Base-by-base conservation (phyloP, 2,329 filamentous ascomycete species). In the Sclerotinia spermophila region DNA sequence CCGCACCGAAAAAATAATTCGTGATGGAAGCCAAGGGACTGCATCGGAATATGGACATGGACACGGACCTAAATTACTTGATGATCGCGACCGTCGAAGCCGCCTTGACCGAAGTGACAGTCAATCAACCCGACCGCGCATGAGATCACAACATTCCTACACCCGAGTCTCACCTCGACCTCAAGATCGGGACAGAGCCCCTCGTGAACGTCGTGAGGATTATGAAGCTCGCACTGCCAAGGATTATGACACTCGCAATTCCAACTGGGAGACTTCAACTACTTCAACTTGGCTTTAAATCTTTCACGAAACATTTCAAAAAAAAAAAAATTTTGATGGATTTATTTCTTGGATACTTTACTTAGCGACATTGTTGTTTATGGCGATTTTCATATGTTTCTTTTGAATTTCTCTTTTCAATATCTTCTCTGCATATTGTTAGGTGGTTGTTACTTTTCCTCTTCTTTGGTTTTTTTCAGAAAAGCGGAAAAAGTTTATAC, bases 1-100 rank as follows among this genome's bases (percentile, higher is more conserved):
- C 61, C 76, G 80, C 70, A 81, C 82, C 45, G 78, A 78, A 35
- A 76, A 74, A 68, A 76, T 80, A 67, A 76, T 80, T 60, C 79
- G 81, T 15, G 79, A 81, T 64, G 84, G 82, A 62, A 87, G 85
- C 75, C 87, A 90, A 72, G 81, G 81, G 68, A 72, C 84, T 83
- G 61, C 79, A 78, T 70, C 85, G 83, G 69, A 78, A 53, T 79
- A 76, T 71, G 74, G 72, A 59, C 72, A n/a, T 30, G 64, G 68
- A 61, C 48, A 67, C 58, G 61, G 44, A 55, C 66, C n/a, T 48
- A 64, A 68, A 62, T 44, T 66, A 59, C 74, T 78, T 64, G 77
- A 78, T 60, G 75, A 76, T 53, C 75, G 74, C 67, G 75, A 76
- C 42, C 75, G 75, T 58, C 71, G 72, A 67, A 75, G 73, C 58